A percentile compares a stretch with the other conserved stretches of the same genome.
Conservation (phyloP, 225 moss, liverwort and hornwort genomes). For the Neckera pumila region DNA sequence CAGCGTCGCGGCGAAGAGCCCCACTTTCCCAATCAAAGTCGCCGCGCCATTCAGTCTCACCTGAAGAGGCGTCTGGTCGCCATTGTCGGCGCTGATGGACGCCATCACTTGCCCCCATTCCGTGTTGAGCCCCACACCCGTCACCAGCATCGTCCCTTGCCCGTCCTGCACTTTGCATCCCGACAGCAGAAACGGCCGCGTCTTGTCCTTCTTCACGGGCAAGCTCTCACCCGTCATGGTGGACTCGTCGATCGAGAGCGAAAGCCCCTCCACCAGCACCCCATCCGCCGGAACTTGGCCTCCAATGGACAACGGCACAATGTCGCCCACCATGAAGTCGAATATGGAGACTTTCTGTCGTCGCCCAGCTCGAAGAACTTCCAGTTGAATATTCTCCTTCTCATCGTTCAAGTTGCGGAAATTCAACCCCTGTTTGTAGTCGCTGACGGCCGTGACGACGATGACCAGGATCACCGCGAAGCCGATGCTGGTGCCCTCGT, state of each 20-base stretch:
- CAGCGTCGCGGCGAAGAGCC: conserved; percentile 52
- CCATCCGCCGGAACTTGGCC: conserved; percentile 87
- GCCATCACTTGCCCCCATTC: conserved; percentile 65
- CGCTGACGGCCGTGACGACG: conserved; percentile 50
- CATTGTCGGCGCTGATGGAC: conserved; percentile 52
- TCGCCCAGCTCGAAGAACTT: conserved; percentile 59
- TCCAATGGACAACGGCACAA: conserved; percentile 54
- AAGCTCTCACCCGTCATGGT: conserved; percentile 86
- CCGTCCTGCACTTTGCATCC: conserved; percentile 83
- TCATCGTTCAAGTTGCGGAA: conserved; percentile 59
- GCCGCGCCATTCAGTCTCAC: conserved; percentile 78
- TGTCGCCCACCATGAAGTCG: conserved; percentile 67
- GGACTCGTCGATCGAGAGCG: conserved; percentile 69
- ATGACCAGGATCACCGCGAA: conserved; percentile 67
- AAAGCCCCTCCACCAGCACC: conserved; percentile 53
- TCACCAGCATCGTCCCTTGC: conserved; percentile 77
- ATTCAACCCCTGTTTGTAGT: conserved; percentile 69
- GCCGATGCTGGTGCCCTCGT: conserved; percentile 72
- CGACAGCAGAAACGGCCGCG: conserved; percentile 60
- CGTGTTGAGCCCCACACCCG: conserved; percentile 56
- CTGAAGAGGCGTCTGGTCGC: conserved; percentile 79
- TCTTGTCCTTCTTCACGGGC: conserved; percentile 56
- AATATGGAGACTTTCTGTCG: conserved; percentile 53
- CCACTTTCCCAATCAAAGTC: conserved; percentile 75
- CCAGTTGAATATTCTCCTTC: conserved; percentile 61